Percentiles rank a stretch among this genome's conserved stretches.
These are phyloP conservation scores for Avena sativa DNA, from an alignment of 176 grass and related monocot genomes.

Conservation along the genomic window DNA sequence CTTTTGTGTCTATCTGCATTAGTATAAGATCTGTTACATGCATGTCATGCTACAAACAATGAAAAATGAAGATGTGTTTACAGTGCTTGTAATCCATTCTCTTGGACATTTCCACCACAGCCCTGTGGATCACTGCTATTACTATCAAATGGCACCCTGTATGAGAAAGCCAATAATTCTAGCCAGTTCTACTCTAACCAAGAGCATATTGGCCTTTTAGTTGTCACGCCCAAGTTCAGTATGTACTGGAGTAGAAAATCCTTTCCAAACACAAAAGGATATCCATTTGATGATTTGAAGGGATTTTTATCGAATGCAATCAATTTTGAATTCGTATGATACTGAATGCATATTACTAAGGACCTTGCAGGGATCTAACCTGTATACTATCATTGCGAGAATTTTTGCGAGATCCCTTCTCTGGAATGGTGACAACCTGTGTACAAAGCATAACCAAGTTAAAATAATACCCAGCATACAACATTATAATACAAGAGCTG, in stretches of 20 bases:
- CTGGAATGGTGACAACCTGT: constrained; percentile 96
- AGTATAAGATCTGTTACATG: constrained; percentile 40
- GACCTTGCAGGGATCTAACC: constrained; percentile 48
- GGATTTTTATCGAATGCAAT: constrained; percentile 22
- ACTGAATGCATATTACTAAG: constrained; percentile 23
- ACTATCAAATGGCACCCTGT: neutral
- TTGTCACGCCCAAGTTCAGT: constrained; percentile 27
- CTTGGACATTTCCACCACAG: neutral
- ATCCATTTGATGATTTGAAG: constrained; percentile 19
- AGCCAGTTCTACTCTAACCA: constrained; percentile 20
- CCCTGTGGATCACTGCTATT: neutral
- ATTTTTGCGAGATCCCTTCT: constrained; percentile 84
- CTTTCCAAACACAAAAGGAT: neutral
- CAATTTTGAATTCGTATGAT: constrained; percentile 22
- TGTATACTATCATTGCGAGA: constrained; percentile 85
- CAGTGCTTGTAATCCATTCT: neutral
- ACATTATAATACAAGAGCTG: constrained; percentile 14
- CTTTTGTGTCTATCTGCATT: constrained; percentile 96
- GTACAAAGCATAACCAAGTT: constrained; percentile 31
- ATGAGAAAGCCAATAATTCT: neutral
- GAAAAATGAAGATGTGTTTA: neutral
- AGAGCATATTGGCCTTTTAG: neutral
- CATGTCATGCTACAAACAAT: constrained; percentile 31
- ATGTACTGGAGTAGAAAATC: neutral
- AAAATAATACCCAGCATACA: constrained; percentile 25